Base-by-base conservation (phyloP, 345 rosid genomes). In the Euphorbia lathyris region DNA sequence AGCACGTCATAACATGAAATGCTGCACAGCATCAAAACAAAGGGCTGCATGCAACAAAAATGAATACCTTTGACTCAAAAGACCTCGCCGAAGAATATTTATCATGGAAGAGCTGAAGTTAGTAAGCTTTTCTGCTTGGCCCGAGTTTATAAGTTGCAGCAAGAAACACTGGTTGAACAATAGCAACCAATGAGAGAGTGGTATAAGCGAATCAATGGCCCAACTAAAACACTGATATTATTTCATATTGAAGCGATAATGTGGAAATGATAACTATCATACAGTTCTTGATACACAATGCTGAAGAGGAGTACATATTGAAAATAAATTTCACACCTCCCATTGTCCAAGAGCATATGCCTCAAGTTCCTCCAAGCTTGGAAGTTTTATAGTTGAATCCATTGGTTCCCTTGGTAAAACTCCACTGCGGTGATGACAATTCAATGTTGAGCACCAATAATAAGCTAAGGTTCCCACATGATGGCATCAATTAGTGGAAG, bases 81-180 rank as follows among this genome's bases (percentile, higher is more conserved):
- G 93, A 30, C 99, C 99, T 50, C 97, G 84, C 84, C 92, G 97
- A 72, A 95, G 91, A 63, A 90, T 74, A 79, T 63, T 90, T 87
- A 95, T 88, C 96, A 92, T 92, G 53, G 99, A 90, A 65, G 97
- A 74, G 83, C 92, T 95, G 72, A 95, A 87, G 72, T 83, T 90
- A 32, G 87, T 86, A 0, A 72, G 69, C 77, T 62, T 88, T 68
- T 95, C 97, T 45, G 87, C 83, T 77, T 92, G 97, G 65, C 80
- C 72, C 71, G 99, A 84, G 72, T 83, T 92, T 77, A 92, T 90
- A 66, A 95, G 97, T 83, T 86, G 96, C 77, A 95, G 86, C 85
- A 95, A 77, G 85, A 95, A 95, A 76, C 91, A 82, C 99, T 92
- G 91, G 53, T 63, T 62, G 65, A 23, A 77, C 62, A 86, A 74